Percentiles rank a stretch among this genome's conserved stretches.
These are phyloP conservation scores for Debaryomyces robertsiae DNA, from an alignment of 1,139 yeast genomes.

Conservation along the genomic window DNA sequence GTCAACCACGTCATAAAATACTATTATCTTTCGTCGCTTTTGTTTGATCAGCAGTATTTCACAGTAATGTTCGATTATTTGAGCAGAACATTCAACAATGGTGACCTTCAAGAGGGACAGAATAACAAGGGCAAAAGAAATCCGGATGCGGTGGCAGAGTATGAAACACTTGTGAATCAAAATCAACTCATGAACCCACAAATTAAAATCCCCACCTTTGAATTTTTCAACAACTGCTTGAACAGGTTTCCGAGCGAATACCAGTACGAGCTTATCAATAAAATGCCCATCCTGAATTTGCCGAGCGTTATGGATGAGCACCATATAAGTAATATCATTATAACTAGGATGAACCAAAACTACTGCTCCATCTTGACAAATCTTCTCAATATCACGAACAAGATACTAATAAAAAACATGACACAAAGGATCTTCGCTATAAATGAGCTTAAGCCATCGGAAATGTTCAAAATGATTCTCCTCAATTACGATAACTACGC, in stretches of 20 bases:
- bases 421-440: constrained; percentile 58
- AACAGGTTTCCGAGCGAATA: constrained; percentile 18
- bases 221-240: constrained; percentile 49
- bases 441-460: constrained; percentile 59
- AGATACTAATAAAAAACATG: constrained; percentile 47
- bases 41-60: constrained; percentile 73
- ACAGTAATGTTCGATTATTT: constrained; percentile 43
- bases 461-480: constrained; percentile 45
- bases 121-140: constrained; percentile 12
- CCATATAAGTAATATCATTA: constrained; percentile 31
- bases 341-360: constrained; percentile 40
- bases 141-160: constrained; percentile 35
- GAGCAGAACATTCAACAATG: constrained; percentile 40
- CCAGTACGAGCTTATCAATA: constrained; percentile 34
- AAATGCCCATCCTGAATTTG: constrained; percentile 28
- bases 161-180: constrained; percentile 37
- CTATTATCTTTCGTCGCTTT: constrained; percentile 69
- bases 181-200: constrained; percentile 51
- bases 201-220: constrained; percentile 39
- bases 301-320: constrained; percentile 29
- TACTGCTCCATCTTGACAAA: constrained; percentile 49
- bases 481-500: constrained; percentile 59
- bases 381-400: constrained; percentile 46
- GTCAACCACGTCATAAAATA: constrained; percentile 73
- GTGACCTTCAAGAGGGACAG: constrained; percentile 30